These are phyloP conservation scores for Rosa lucieae DNA, from an alignment of 306 rosid species.

Conservation along the genomic window DNA sequence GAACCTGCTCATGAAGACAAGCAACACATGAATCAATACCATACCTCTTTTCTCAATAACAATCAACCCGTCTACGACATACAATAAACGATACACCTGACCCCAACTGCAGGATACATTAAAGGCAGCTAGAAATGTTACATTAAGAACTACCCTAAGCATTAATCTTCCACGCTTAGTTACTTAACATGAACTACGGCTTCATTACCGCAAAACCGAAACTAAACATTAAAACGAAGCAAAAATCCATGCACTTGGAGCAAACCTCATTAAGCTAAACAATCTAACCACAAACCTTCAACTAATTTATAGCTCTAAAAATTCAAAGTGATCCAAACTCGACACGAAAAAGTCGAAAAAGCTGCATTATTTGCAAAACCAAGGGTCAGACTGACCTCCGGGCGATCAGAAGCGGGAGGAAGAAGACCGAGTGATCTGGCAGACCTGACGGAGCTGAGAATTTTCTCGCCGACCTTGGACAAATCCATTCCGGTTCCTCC, in stretches of 20 bases:
- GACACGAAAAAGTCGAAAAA: neutral
- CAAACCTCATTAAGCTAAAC: neutral
- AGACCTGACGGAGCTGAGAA: slow-evolving; percentile 95
- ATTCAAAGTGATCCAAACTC: neutral
- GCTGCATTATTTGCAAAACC: slow-evolving; percentile 1
- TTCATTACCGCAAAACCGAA: neutral
- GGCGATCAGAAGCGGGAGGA: slow-evolving; percentile 85
- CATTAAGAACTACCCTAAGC: neutral
- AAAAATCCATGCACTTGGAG: neutral
- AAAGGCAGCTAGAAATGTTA: neutral
- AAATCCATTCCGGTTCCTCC: slow-evolving; percentile 94
- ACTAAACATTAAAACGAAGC: neutral
- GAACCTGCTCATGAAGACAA: slow-evolving; percentile 64
- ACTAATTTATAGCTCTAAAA: neutral
- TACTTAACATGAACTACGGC: neutral
- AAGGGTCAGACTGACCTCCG: slow-evolving; percentile 61
- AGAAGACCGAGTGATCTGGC: slow-evolving; percentile 94
- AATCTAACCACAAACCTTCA: neutral
- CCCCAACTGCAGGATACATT: neutral
- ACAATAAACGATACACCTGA: neutral
- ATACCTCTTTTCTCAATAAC: neutral
- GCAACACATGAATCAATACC: slow-evolving; percentile 27
- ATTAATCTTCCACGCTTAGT: neutral
- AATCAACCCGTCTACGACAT: neutral
- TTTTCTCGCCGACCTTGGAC: slow-evolving; percentile 89